Base-by-base conservation (phyloP, 2,329 filamentous ascomycete species). In the Fusarium scirpi region DNA sequence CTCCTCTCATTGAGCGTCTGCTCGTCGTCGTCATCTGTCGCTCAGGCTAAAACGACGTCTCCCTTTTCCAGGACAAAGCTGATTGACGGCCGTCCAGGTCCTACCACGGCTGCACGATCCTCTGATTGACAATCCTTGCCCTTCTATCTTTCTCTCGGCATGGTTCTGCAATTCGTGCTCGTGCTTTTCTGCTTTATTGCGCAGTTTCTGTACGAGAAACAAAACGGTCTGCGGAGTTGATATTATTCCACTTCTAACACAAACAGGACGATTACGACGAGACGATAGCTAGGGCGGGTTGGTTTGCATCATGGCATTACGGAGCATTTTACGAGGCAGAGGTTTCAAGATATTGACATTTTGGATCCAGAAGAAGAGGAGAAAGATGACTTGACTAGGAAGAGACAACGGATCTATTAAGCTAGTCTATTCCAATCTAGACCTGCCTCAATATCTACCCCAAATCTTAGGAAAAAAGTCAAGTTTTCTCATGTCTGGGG, bases 31-130 rank as follows among this genome's bases (percentile, higher is more conserved):
- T 62, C 46, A 55, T 34, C 30, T 61, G 61, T 71, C 59, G 43
- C 65, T 30, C 53, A 46, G 66, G 65, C 73, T 76, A 73, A 76
- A 72, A 60, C 57, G 51, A 58, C 53, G 46, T 56, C 20, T 62
- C n/a, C 55, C 53, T 40, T 53, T 53, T 52, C 70, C 71, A 78
- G 75, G 76, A 70, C 71, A 69, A 73, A 70, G 65, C 56, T 76
- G 66, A 71, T 76, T 64, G 70, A 74, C 55, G 45, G 59, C 58
- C 72, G 69, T 58, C 46, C 67, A 79, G 77, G 78, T 77, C 77
- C 61, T 68, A 76, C 55, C 69, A 69, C 67, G 72, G 73, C 69
- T 78, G 77, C 73, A 71, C 66, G 56, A 77, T 79, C 70, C 71
- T 79, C 68, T 78, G 71, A 75, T 65, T 74, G 62, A 72, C 59